phyloP scores from a whole-genome alignment of 352 stramenopile genomes.

The Phytophthora uliginosa region DNA sequence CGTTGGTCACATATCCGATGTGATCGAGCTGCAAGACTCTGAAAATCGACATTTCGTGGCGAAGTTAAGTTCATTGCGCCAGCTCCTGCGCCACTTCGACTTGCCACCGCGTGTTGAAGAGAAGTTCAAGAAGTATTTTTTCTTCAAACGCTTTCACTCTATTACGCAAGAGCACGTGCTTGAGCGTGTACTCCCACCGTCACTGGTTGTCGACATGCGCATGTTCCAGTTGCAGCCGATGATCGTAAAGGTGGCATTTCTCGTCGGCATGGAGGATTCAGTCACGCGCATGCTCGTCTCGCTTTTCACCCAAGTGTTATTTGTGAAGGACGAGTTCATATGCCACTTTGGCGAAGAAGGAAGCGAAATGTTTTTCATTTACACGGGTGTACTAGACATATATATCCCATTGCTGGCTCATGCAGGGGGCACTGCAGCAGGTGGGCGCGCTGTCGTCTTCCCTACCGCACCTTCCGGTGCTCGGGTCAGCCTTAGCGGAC shows the following conservation, averaged over 20 bases:
- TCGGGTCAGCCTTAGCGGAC: constrained; percentile 26
- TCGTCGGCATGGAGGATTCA: constrained; percentile 62
- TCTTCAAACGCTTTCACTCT: constrained; percentile 77
- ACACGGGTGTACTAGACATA: constrained; percentile 67
- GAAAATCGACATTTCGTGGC: constrained; percentile 70
- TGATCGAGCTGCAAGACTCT: constrained; percentile 67
- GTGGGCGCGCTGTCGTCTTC: neutral
- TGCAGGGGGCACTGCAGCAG: neutral
- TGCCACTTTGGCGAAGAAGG: constrained; percentile 66
- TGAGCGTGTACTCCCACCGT: constrained; percentile 61
- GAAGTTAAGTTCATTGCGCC: constrained; percentile 64
- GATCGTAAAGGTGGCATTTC: constrained; percentile 77
- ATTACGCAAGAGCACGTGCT: constrained; percentile 76
- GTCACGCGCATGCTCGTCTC: constrained; percentile 69
- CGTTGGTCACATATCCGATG: constrained; percentile 66
- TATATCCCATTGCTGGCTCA: constrained; percentile 42
- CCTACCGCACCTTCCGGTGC: constrained; percentile 11
- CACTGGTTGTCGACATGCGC: constrained; percentile 68
- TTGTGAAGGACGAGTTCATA: constrained; percentile 66
- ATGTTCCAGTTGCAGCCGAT: constrained; percentile 75
- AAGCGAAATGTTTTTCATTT: constrained; percentile 80
- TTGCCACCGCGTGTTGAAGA: constrained; percentile 52
- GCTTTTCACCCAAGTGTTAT: constrained; percentile 66
- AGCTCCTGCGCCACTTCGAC: constrained; percentile 62
- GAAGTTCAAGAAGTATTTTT: constrained; percentile 75